phyloP scores from a whole-genome alignment of 2,329 filamentous ascomycete species.

The Aspergillus hortae region DNA sequence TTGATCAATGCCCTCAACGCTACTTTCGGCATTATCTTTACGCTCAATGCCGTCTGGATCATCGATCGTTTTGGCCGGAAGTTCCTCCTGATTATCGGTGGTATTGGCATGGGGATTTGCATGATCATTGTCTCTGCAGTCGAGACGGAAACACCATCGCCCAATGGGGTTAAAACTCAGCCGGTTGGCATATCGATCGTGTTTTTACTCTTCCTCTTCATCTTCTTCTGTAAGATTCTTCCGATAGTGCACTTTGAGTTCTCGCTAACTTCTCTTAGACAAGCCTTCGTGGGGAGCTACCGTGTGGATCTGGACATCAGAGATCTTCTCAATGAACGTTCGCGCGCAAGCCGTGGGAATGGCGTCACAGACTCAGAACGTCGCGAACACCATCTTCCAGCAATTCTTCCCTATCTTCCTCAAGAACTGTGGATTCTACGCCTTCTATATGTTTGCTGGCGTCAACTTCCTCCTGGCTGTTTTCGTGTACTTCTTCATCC shows the following conservation, averaged over 20 bases:
- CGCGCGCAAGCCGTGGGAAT: constrained; percentile 68
- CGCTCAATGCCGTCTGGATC: constrained; percentile 69
- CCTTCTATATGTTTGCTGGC: constrained; percentile 55
- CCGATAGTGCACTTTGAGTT: neutral
- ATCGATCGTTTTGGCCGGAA: constrained; percentile 69
- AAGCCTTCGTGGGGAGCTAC: constrained; percentile 69
- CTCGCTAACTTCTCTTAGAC: constrained; percentile 41
- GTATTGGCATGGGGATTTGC: constrained; percentile 64
- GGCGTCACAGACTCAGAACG: constrained; percentile 59
- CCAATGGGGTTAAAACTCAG: constrained; percentile 52
- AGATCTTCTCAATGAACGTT: constrained; percentile 70
- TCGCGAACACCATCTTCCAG: constrained; percentile 65
- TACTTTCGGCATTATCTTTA: constrained; percentile 69
- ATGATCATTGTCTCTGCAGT: constrained; percentile 64
- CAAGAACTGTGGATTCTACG: constrained; percentile 54
- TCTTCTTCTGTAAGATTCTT: constrained; percentile 40
- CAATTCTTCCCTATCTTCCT: constrained; percentile 69
- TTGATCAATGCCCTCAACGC: constrained; percentile 73
- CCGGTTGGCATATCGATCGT: constrained; percentile 66
- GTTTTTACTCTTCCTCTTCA: constrained; percentile 64
- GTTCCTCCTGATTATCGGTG: constrained; percentile 66
- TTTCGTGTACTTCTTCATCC: constrained; percentile 52
- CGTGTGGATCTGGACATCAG: constrained; percentile 68
- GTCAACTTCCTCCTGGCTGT: constrained; percentile 49
- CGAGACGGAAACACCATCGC: constrained; percentile 55